Evolutionary conservation across 78 protist genomes (phyloP).

Genomic region (Anaeramoeba flamelloides): DNA sequence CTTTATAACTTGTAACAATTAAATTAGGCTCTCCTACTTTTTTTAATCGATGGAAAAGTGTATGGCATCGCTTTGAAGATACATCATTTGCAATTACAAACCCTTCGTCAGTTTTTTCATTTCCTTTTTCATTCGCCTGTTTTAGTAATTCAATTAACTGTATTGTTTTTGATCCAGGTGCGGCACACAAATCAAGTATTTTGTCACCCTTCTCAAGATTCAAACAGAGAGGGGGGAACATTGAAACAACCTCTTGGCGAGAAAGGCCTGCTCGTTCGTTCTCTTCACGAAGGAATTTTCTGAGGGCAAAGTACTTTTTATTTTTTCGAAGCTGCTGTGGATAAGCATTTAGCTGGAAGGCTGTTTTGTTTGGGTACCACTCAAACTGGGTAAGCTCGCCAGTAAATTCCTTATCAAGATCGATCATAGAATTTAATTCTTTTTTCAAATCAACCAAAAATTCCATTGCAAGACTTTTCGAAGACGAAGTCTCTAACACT

Average conservation of each 20-base stretch:
- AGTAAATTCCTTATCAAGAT: too few relatives aligned
- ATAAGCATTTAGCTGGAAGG: too few relatives aligned
- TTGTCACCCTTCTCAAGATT: slow-evolving; percentile 7
- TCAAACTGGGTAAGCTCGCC: too few relatives aligned
- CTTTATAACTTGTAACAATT: background rate
- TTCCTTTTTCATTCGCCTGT: slow-evolving; percentile 1
- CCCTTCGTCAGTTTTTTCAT: background rate
- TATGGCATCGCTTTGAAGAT: slow-evolving; percentile 61
- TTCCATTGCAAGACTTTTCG: too few relatives aligned
- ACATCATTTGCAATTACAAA: slow-evolving; percentile 85
- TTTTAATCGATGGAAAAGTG: slow-evolving; percentile 52
- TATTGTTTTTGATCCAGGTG: slow-evolving; percentile 91
- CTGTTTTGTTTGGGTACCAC: too few relatives aligned
- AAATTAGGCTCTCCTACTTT: slow-evolving; percentile 10
- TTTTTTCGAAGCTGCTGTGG: too few relatives aligned
- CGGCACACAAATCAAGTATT: slow-evolving; percentile 94
- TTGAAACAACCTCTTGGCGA: slow-evolving; percentile 46
- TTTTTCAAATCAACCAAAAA: too few relatives aligned
- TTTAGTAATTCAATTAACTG: slow-evolving; percentile 61
- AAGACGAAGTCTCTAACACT: too few relatives aligned
- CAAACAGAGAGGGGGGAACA: slow-evolving; percentile 36
- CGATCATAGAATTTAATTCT: too few relatives aligned
- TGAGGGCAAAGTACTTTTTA: too few relatives aligned
- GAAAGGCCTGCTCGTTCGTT: slow-evolving; percentile 21
- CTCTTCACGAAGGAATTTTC: too few relatives aligned